phyloP scores from a whole-genome alignment of 164 flowering plant genomes.

The Vitis riparia region DNA sequence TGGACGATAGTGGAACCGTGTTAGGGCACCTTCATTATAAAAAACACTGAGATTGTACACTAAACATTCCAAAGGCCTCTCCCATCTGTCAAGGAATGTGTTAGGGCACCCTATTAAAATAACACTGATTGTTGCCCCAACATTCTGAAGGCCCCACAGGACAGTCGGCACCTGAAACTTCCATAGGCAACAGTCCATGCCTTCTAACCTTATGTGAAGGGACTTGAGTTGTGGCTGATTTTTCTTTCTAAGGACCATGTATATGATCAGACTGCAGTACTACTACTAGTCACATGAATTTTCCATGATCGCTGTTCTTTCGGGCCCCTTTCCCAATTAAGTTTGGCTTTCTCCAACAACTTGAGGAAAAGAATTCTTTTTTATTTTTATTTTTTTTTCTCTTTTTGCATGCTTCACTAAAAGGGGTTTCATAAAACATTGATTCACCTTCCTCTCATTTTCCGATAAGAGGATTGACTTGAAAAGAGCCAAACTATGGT shows the following conservation, averaged over 20 bases:
- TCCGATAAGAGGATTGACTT: too few species aligned
- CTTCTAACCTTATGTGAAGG: background rate
- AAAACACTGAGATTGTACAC: background rate
- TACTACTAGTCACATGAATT: background rate
- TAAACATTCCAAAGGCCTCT: background rate
- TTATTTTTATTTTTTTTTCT: too few species aligned
- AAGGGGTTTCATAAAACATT: too few species aligned
- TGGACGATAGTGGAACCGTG: background rate
- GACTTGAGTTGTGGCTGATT: background rate
- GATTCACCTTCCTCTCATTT: too few species aligned
- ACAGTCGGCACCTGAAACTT: conserved; percentile 15
- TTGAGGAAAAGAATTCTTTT: too few species aligned
- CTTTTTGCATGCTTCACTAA: too few species aligned
- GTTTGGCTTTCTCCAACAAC: background rate
- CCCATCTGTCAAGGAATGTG: background rate
- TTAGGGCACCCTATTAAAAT: background rate
- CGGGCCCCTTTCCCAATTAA: background rate
- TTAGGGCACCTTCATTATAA: background rate
- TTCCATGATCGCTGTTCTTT: background rate
- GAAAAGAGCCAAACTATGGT: too few species aligned
- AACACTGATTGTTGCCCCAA: background rate
- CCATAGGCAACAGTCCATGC: conserved; percentile 13
- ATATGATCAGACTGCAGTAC: background rate
- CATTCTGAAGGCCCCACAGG: conserved; percentile 26
- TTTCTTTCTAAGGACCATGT: background rate